Evolutionary conservation across 805 yeast genomes (phyloP).

Genomic region (Schizosaccharomyces octosporus): DNA sequence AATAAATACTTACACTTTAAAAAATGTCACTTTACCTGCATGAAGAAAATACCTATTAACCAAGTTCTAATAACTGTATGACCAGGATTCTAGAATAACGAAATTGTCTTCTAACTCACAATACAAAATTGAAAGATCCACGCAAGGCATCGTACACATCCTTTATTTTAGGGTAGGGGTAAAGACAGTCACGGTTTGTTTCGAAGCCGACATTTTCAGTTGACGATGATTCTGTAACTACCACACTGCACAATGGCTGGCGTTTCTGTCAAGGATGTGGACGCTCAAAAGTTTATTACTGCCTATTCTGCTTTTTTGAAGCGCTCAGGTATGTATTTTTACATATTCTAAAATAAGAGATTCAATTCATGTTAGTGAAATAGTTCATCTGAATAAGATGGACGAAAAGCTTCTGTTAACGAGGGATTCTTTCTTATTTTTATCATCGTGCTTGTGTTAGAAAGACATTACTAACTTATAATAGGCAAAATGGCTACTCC

Average conservation of each 20-base stretch:
- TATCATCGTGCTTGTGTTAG: not conserved
- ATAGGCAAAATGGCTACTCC: constrained; percentile 79
- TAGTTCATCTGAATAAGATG: not conserved
- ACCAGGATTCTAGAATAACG: too few relatives aligned
- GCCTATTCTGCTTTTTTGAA: constrained; percentile 99
- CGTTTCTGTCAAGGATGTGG: constrained; percentile 68
- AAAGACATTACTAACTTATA: not conserved
- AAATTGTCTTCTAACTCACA: too few relatives aligned
- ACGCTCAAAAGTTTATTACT: constrained; percentile 98
- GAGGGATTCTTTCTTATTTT: too few relatives aligned
- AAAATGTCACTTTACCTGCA: too few relatives aligned
- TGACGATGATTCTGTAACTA: not conserved
- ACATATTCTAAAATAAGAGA: not conserved
- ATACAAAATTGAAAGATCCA: too few relatives aligned
- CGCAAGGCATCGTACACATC: too few relatives aligned
- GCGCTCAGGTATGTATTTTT: constrained; percentile 52
- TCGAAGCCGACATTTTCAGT: not conserved
- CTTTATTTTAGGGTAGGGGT: not conserved
- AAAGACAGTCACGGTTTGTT: not conserved
- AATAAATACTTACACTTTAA: too few relatives aligned
- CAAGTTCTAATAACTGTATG: too few relatives aligned
- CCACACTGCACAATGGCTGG: constrained; percentile 2
- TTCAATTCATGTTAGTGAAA: not conserved
- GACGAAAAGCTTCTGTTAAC: too few relatives aligned
- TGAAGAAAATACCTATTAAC: too few relatives aligned